Evolutionary conservation across 202 grass and related monocot species (phyloP), one percentile per base, ranked within the genome.

Genomic region (Hordeum pubiflorum): DNA sequence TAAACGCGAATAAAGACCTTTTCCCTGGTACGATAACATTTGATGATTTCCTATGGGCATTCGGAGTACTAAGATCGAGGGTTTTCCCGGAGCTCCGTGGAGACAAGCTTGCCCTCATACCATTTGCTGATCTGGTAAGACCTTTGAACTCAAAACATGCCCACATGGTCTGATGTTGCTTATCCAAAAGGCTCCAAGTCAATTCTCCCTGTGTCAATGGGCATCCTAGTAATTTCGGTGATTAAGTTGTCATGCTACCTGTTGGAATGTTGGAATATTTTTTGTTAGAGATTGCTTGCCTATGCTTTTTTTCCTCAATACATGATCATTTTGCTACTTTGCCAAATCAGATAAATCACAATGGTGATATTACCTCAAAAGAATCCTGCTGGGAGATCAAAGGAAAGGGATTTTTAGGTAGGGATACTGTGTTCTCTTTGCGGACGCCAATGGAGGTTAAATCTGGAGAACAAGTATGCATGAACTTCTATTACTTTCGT

Each of bases 101-200:
- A 26, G 90, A 93, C 54, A 99, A 99, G 54, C 92, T 96, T 89
- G 89, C 90, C 29, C 96, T 99, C 27, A 80, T 99, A 85, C 96
- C 96, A 27, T 83, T 96, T 57, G 96, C 96, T 87, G 96, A 99
- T 84, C 71, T 99, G 77, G 96, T 99, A 89, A 78, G 65, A 60
- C 89, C 27, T 78, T 68, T 15, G 56, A 56, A 68, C 37, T 18
- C 58, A 85, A 54, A 22, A 5, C 8, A 7, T n/a, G 13, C 54
- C 20, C 0, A 17, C 12, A 48, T 29, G 68, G 33, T 81, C 63
- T 63, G 40, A 17, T 43, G 10, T 48, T 59, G 29, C 32, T 56
- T 34, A 17, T 34, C 56, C 24, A 76, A 59, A 74, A 34, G 10
- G 17, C n/a, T 77, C 9, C 37, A 34, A 17, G 29, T 34, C 44